Percentiles rank a stretch among this genome's conserved stretches.
phyloP scores from a whole-genome alignment of 2,329 filamentous ascomycete species.

The Talaromyces sp. region DNA sequence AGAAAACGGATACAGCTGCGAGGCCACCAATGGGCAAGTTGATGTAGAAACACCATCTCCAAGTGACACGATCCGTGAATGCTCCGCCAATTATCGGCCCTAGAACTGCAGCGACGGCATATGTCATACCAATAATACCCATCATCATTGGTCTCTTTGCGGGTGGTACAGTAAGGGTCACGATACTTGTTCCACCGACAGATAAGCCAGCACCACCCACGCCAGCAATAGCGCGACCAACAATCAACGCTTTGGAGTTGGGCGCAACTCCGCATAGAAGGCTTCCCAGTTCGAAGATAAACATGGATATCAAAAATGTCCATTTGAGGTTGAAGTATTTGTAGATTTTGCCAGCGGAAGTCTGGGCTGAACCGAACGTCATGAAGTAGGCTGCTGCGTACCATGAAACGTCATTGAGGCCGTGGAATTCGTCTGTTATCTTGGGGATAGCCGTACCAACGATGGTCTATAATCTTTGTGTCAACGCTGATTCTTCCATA shows the following conservation, averaged over 20 bases:
- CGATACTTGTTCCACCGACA: slow-evolving; percentile 47
- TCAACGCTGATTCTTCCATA: neutral
- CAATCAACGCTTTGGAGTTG: slow-evolving; percentile 26
- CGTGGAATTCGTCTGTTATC: slow-evolving; percentile 19
- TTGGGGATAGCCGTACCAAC: slow-evolving; percentile 15
- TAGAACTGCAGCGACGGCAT: slow-evolving; percentile 20
- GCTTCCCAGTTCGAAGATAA: slow-evolving; percentile 32
- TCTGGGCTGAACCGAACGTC: slow-evolving; percentile 10
- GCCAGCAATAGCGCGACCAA: slow-evolving; percentile 32
- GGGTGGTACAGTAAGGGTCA: slow-evolving; percentile 31
- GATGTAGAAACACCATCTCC: slow-evolving; percentile 58
- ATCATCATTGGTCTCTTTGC: slow-evolving; percentile 33
- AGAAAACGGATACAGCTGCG: neutral
- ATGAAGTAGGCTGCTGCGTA: slow-evolving; percentile 12
- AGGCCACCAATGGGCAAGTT: slow-evolving; percentile 44
- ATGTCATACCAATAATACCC: slow-evolving; percentile 30
- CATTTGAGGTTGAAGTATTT: slow-evolving; percentile 6
- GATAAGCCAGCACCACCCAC: slow-evolving; percentile 29
- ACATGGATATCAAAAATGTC: slow-evolving; percentile 23
- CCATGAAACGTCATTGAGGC: slow-evolving; percentile 12
- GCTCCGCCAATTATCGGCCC: slow-evolving; percentile 46
- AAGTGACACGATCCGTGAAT: slow-evolving; percentile 31
- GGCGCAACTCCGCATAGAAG: slow-evolving; percentile 28
- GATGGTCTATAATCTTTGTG: slow-evolving; percentile 6
- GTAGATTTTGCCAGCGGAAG: slow-evolving; percentile 8